Evolutionary conservation across 345 rosid genomes (phyloP).

Genomic region (Populus euphratica): DNA sequence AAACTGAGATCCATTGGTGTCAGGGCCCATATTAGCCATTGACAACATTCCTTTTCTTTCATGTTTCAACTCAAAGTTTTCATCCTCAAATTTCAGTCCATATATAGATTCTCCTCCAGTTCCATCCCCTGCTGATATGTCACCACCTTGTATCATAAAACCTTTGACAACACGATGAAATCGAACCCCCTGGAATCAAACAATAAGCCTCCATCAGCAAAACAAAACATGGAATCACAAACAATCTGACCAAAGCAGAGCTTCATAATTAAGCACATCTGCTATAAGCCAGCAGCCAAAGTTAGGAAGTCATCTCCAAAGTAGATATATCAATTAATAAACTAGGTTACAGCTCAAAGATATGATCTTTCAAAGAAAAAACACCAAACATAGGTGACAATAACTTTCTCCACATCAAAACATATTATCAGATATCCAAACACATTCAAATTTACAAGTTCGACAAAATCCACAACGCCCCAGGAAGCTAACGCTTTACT

Average conservation of each 20-base stretch:
- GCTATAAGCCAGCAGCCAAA: neutral
- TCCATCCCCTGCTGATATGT: constrained; percentile 21
- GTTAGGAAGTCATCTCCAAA: neutral
- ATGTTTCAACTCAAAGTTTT: constrained; percentile 26
- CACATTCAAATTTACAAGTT: neutral
- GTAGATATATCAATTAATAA: neutral
- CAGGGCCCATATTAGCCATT: constrained; percentile 24
- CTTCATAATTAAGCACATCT: neutral
- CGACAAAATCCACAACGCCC: neutral
- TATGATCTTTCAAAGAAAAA: neutral
- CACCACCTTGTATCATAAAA: constrained; percentile 28
- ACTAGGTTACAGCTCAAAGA: neutral
- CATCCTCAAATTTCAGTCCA: constrained; percentile 25
- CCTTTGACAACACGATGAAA: constrained; percentile 22
- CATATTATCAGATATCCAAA: neutral
- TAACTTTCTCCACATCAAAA: neutral
- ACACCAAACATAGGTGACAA: neutral
- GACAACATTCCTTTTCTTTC: constrained; percentile 25
- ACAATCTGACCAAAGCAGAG: neutral
- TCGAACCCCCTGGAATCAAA: constrained; percentile 4
- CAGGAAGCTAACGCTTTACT: neutral
- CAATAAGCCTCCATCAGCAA: neutral
- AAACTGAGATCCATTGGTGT: constrained; percentile 25
- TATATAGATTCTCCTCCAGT: constrained; percentile 25
- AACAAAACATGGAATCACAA: neutral